These are phyloP conservation scores for Lentinula edodes DNA, from an alignment of 768 basidiomycete genomes.

Conservation along the genomic window DNA sequence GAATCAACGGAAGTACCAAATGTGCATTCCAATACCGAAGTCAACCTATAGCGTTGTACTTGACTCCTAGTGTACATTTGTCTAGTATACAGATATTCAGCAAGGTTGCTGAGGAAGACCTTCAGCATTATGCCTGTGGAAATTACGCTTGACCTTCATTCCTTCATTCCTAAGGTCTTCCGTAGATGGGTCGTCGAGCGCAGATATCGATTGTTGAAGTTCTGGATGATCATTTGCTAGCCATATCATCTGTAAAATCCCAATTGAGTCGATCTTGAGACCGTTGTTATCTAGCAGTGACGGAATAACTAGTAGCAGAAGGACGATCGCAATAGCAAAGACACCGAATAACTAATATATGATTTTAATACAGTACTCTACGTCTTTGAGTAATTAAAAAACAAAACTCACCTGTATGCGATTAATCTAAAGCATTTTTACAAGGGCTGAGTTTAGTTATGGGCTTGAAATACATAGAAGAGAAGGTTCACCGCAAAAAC, in stretches of 20 bases:
- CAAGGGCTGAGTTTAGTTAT: not conserved
- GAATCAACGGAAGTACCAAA: no score
- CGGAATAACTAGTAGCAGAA: conserved; percentile 1
- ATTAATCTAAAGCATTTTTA: not conserved
- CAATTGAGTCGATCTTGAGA: conserved; percentile 4
- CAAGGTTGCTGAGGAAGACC: not conserved
- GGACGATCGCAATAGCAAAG: not conserved
- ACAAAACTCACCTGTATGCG: not conserved
- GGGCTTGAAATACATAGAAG: not conserved
- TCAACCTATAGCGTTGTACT: no score
- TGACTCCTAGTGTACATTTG: no score
- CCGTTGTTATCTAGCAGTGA: conserved; percentile 1
- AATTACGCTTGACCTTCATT: not conserved
- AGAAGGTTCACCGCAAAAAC: not conserved
- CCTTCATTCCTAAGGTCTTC: not conserved
- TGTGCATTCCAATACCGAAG: no score
- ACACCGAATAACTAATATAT: not conserved
- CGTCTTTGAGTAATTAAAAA: not conserved
- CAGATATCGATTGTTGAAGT: not conserved
- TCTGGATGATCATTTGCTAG: conserved; percentile 1
- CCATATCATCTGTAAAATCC: conserved; percentile 7
- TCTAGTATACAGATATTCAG: not conserved
- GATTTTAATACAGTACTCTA: not conserved
- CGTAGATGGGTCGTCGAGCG: not conserved
- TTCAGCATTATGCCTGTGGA: not conserved